These are phyloP conservation scores for Magnusiomyces suaveolens DNA, from an alignment of 1,139 yeast genomes.

Conservation along the genomic window DNA sequence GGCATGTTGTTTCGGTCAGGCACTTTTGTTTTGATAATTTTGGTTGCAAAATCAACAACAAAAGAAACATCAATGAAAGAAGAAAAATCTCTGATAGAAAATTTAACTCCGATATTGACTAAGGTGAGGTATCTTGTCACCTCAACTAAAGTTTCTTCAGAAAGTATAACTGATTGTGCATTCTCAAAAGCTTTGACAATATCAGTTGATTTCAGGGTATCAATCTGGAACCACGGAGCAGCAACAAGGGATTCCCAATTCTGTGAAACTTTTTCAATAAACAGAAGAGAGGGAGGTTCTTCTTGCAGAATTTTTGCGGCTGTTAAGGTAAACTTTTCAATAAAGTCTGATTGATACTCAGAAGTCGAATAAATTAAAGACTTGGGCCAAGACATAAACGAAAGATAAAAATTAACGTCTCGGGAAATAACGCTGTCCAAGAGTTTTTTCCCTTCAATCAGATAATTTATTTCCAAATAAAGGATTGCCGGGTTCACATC, in stretches of 20 bases:
- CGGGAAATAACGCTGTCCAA: neutral
- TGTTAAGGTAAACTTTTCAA: neutral
- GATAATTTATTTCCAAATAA: neutral
- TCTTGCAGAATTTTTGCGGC: neutral
- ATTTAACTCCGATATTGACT: neutral
- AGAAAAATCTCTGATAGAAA: neutral
- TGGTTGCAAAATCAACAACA: neutral
- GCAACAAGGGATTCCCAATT: neutral
- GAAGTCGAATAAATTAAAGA: neutral
- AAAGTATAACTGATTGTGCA: neutral
- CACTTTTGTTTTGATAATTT: neutral
- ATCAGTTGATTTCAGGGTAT: neutral
- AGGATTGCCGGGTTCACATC: neutral
- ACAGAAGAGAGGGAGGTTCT: neutral
- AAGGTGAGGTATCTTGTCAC: neutral
- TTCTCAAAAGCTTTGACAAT: neutral
- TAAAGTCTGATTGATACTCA: neutral
- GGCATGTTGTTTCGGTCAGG: constrained; percentile 2
- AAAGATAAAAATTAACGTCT: neutral
- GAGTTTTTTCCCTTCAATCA: neutral
- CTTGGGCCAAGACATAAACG: neutral
- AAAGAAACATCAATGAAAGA: neutral
- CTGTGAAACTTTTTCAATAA: neutral
- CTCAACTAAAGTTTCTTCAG: neutral
- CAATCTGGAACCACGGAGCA: neutral